These are phyloP conservation scores for Trichoderma sp. DNA, from an alignment of 2,329 filamentous ascomycete genomes.

Conservation along the genomic window DNA sequence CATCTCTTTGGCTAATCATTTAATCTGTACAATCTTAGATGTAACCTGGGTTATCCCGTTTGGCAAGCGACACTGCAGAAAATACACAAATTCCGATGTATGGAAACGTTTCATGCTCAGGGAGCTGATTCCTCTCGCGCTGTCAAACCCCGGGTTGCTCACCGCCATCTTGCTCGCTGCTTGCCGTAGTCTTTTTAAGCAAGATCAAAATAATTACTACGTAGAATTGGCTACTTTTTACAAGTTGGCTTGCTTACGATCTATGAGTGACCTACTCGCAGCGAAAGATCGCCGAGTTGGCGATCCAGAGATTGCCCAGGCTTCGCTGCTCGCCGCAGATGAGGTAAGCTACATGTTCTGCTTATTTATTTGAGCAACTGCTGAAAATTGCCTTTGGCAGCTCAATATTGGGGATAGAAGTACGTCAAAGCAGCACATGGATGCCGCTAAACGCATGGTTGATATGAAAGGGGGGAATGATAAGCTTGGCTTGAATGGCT, in stretches of 20 bases:
- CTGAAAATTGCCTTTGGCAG: not conserved
- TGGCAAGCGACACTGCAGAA: slow-evolving; percentile 12
- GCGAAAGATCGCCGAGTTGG: not conserved
- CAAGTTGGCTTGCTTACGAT: slow-evolving; percentile 6
- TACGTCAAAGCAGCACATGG: slow-evolving; percentile 14
- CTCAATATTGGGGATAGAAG: slow-evolving; percentile 7
- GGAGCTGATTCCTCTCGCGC: slow-evolving; percentile 1
- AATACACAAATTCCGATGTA: slow-evolving; percentile 13
- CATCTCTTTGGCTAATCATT: not conserved
- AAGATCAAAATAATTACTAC: not conserved
- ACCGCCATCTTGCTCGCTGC: slow-evolving; percentile 12
- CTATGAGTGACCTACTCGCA: slow-evolving; percentile 14
- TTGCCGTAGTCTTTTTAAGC: slow-evolving; percentile 18
- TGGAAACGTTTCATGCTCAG: slow-evolving; percentile 16
- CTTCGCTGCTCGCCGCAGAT: slow-evolving; percentile 9
- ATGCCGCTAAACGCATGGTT: slow-evolving; percentile 16
- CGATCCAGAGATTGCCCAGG: slow-evolving; percentile 11
- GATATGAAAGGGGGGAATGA: slow-evolving; percentile 15
- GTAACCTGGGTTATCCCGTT: slow-evolving; percentile 5
- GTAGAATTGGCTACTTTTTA: slow-evolving; percentile 6
- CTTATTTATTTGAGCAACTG: too few species aligned
- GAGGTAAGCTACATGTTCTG: not conserved
- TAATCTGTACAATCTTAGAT: not conserved
- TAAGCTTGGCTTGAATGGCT: slow-evolving; percentile 16
- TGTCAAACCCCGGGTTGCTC: slow-evolving; percentile 7